A percentile compares a stretch with the other conserved stretches of the same genome.
Evolutionary conservation across 495 filamentous ascomycete genomes (phyloP).

Genomic region (Xylaria telfairii): DNA sequence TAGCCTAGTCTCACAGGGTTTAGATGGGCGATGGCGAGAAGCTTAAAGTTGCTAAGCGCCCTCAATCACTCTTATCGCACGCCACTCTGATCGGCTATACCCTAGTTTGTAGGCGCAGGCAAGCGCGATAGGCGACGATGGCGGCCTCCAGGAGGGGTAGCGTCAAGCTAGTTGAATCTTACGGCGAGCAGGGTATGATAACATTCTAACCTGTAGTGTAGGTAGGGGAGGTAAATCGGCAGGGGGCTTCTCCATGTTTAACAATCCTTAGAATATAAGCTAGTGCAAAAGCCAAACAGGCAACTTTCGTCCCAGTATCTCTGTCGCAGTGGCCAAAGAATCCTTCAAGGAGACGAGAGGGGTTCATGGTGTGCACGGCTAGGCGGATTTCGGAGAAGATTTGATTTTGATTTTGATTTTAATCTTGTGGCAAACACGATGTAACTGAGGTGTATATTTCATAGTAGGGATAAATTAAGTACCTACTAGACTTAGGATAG

Average conservation of each 20-base stretch:
- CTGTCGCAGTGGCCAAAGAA: background rate
- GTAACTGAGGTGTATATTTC: too few species aligned
- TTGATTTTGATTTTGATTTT: background rate
- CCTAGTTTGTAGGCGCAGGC: conserved; percentile 2
- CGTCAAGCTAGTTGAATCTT: background rate
- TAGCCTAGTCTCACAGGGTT: conserved; percentile 3
- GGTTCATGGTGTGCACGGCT: background rate
- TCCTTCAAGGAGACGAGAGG: background rate
- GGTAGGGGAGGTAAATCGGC: background rate
- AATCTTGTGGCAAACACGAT: background rate
- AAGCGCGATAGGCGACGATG: conserved; percentile 23
- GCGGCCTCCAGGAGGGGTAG: conserved; percentile 20
- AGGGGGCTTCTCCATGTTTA: background rate
- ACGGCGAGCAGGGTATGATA: background rate
- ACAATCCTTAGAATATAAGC: too few species aligned
- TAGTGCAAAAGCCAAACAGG: background rate
- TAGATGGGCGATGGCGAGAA: background rate
- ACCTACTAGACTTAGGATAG: background rate
- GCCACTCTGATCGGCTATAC: background rate
- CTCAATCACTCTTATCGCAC: background rate
- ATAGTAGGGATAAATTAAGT: background rate
- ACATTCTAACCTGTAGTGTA: background rate
- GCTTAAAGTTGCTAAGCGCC: background rate
- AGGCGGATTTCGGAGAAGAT: conserved; percentile 5
- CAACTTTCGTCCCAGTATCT: background rate